Conservation (phyloP, 1,284 basidiomycete genomes). For the Apiotrichum akiyoshidainum region DNA sequence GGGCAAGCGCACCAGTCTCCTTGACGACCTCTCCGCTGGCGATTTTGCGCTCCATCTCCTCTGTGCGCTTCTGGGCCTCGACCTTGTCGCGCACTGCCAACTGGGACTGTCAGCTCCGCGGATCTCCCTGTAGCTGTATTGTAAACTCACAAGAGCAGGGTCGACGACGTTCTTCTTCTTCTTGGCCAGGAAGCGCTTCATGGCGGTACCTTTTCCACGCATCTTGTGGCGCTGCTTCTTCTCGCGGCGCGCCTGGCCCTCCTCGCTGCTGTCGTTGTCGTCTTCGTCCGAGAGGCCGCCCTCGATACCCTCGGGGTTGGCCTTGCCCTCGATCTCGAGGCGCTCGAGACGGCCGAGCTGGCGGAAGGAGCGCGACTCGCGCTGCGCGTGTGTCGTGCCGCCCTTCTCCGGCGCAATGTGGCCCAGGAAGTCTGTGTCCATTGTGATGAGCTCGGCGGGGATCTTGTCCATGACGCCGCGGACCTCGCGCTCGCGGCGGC, state of each 20-base stretch:
- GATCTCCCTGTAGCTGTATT: too few species aligned
- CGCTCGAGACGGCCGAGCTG: conserved; percentile 70
- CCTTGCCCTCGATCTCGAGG: conserved; percentile 65
- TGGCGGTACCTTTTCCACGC: conserved; percentile 76
- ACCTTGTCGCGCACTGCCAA: conserved; percentile 37
- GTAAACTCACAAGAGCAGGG: conserved; percentile 66
- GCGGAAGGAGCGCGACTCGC: conserved; percentile 61
- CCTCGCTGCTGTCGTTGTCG: conserved; percentile 33
- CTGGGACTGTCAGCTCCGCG: conserved; percentile 19
- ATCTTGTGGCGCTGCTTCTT: conserved; percentile 68
- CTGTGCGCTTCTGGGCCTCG: conserved; percentile 31
- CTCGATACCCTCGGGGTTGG: conserved; percentile 58
- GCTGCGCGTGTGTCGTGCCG: conserved; percentile 56
- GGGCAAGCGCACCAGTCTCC: conserved; percentile 37
- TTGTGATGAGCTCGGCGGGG: conserved; percentile 86
- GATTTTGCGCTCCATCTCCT: conserved; percentile 27
- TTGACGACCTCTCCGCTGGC: conserved; percentile 31
- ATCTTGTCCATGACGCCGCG: conserved; percentile 90
- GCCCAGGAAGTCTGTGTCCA: conserved; percentile 81
- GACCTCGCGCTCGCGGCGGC: conserved; percentile 86
- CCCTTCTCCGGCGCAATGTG: conserved; percentile 62
- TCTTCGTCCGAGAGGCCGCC: conserved; percentile 30
- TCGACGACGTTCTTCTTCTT: conserved; percentile 91
- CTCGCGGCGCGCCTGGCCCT: conserved; percentile 18
- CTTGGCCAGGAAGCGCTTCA: conserved; percentile 74